Conservation (phyloP, 2,329 filamentous ascomycete genomes). For the Orbilia quercus region DNA sequence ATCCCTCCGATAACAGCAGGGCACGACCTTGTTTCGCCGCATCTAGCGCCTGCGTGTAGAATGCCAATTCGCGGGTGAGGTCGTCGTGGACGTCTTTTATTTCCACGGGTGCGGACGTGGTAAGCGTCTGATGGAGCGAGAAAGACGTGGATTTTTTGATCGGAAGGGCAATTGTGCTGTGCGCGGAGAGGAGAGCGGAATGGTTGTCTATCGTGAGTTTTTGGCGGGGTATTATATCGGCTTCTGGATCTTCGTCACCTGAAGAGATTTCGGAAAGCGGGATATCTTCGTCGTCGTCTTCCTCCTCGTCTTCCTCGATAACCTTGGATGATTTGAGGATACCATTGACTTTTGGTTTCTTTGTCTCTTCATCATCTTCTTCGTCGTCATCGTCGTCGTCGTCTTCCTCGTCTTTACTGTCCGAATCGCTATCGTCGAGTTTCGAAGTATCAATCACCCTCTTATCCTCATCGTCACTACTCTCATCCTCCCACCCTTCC, state of each 20-base stretch:
- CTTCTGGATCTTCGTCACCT: conserved; percentile 72
- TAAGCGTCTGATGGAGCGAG: conserved; percentile 81
- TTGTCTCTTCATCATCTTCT: conserved; percentile 61
- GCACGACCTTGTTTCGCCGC: conserved; percentile 78
- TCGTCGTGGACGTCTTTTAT: conserved; percentile 91
- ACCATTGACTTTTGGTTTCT: conserved; percentile 62
- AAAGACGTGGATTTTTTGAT: conserved; percentile 76
- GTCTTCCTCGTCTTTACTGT: conserved; percentile 58
- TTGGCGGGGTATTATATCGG: conserved; percentile 88
- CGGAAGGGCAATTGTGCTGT: conserved; percentile 81
- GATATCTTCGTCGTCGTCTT: conserved; percentile 85
- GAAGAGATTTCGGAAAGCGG: conserved; percentile 88
- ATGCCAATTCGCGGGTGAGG: conserved; percentile 87
- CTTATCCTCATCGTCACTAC: conserved; percentile 33
- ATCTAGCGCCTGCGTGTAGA: conserved; percentile 88
- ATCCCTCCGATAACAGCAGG: conserved; percentile 81
- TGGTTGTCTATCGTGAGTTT: conserved; percentile 98
- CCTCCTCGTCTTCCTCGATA: conserved; percentile 72
- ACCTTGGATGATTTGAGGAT: conserved; percentile 62
- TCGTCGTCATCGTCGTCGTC: conserved; percentile 55
- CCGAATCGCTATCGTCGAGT: conserved; percentile 58
- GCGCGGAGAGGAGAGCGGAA: conserved; percentile 80
- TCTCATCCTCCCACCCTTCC: conserved; percentile 64
- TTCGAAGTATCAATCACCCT: conserved; percentile 62
- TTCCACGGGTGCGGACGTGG: conserved; percentile 74